Percentiles rank a stretch among this genome's conserved stretches.
Evolutionary conservation across 139 green algal genomes (phyloP).

Genomic region (Chlamydomonas applanata): DNA sequence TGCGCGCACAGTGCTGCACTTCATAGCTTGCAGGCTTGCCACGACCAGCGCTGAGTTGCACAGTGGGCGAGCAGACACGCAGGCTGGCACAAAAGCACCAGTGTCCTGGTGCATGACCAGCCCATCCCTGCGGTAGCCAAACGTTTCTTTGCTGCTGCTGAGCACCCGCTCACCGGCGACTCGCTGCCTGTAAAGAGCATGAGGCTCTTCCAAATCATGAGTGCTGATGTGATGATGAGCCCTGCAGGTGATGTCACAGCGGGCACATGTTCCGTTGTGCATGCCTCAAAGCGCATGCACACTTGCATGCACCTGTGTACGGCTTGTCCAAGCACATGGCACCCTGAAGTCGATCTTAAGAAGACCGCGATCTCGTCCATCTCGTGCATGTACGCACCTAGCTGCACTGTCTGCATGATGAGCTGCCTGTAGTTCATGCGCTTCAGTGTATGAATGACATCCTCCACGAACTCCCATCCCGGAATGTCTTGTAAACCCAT

Average conservation of each 20-base stretch:
- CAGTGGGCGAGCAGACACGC: too few relatives aligned
- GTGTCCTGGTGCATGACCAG: too few relatives aligned
- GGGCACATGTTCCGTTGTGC: not conserved
- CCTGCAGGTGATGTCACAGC: conserved; percentile 47
- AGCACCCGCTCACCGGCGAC: conserved; percentile 69
- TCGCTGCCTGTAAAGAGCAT: conserved; percentile 93
- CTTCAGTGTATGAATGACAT: conserved; percentile 13
- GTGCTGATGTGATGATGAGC: conserved; percentile 92
- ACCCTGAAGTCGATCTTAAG: not conserved
- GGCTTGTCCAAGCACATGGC: not conserved
- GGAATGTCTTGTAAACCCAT: not conserved
- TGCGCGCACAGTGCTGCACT: too few relatives aligned
- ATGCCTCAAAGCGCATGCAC: too few relatives aligned
- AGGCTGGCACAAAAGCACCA: too few relatives aligned
- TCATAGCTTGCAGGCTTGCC: too few relatives aligned
- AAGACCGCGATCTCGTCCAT: not conserved
- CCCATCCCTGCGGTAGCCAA: too few relatives aligned
- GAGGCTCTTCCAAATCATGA: conserved; percentile 97
- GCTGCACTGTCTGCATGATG: conserved; percentile 28
- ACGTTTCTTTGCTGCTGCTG: too few relatives aligned
- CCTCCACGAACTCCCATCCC: conserved; percentile 6
- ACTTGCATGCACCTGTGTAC: not conserved
- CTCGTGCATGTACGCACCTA: conserved; percentile 19
- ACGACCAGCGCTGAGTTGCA: too few relatives aligned
- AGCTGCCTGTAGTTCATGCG: conserved; percentile 37